Evolutionary conservation across 768 basidiomycete genomes (phyloP).

Genomic region (Mycena chlorophos): DNA sequence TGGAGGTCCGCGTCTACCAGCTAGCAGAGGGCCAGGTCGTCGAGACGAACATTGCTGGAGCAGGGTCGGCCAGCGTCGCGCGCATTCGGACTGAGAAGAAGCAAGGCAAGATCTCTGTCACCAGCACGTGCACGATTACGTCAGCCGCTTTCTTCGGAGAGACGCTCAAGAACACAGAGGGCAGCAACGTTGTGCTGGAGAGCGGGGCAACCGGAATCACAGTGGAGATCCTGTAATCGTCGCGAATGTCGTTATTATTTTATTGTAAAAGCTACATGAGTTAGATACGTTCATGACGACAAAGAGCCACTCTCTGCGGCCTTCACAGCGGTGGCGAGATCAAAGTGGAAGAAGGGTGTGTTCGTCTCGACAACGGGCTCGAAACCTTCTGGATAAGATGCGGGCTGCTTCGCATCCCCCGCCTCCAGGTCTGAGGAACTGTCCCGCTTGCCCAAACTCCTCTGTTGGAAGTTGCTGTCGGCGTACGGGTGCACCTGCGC

Average conservation of each 20-base stretch:
- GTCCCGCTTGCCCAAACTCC: conserved; percentile 22
- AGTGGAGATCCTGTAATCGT: background rate
- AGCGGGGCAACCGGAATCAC: background rate
- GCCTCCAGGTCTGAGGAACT: conserved; percentile 35
- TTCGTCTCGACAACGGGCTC: conserved; percentile 48
- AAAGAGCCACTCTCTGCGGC: conserved; percentile 56
- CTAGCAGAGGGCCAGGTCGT: conserved; percentile 43
- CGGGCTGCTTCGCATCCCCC: conserved; percentile 35
- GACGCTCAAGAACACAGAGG: background rate
- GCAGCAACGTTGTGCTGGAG: background rate
- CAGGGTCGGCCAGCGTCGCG: conserved; percentile 43
- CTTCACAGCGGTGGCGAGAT: conserved; percentile 68
- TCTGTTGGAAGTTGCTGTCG: conserved; percentile 34
- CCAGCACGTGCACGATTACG: conserved; percentile 22
- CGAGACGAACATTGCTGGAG: conserved; percentile 43
- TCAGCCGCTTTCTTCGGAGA: conserved; percentile 12
- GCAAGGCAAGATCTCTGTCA: conserved; percentile 31
- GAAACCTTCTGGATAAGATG: conserved; percentile 24
- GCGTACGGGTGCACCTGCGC: conserved; percentile 75
- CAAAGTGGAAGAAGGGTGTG: conserved; percentile 92
- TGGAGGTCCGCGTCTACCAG: conserved; percentile 57
- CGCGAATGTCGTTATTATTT: background rate
- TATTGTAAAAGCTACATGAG: background rate
- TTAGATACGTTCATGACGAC: background rate
- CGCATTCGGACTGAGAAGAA: conserved; percentile 37